Evolutionary conservation across 2,329 filamentous ascomycete species (phyloP).

Genomic region (Grosmannia clavigera): DNA sequence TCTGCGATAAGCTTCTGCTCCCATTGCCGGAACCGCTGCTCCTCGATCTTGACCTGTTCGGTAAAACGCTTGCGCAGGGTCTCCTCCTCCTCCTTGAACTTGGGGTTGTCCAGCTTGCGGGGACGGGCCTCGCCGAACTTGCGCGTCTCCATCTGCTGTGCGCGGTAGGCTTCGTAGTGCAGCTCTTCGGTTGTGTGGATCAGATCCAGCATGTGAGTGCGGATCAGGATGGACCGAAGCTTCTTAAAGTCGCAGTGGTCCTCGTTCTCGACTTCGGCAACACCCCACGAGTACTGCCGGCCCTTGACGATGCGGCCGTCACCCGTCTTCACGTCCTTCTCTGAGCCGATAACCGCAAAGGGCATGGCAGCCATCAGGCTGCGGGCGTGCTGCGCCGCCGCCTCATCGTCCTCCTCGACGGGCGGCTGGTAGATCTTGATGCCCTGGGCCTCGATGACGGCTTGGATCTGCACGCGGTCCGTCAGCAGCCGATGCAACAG

Average conservation of each 20-base stretch:
- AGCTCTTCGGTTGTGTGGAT: slow-evolving; percentile 99
- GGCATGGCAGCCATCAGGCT: slow-evolving; percentile 95
- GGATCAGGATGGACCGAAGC: slow-evolving; percentile 94
- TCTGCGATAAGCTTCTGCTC: slow-evolving; percentile 99
- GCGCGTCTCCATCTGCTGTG: slow-evolving; percentile 98
- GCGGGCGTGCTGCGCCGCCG: slow-evolving; percentile 86
- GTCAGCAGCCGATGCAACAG: neutral
- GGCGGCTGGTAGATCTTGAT: slow-evolving; percentile 99
- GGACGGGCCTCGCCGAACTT: slow-evolving; percentile 98
- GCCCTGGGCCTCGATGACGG: slow-evolving; percentile 92
- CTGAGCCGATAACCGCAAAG: slow-evolving; percentile 95
- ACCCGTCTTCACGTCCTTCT: slow-evolving; percentile 96
- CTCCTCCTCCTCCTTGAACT: slow-evolving; percentile 99
- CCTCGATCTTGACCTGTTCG: slow-evolving; percentile 99
- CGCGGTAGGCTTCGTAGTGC: slow-evolving; percentile 98
- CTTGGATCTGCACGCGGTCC: slow-evolving; percentile 49
- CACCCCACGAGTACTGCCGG: slow-evolving; percentile 97
- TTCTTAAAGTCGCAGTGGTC: slow-evolving; percentile 99
- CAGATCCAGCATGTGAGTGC: slow-evolving; percentile 98
- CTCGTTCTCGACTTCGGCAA: slow-evolving; percentile 98
- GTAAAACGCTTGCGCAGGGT: slow-evolving; percentile 97
- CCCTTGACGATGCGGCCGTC: slow-evolving; percentile 98
- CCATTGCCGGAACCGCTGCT: slow-evolving; percentile 98
- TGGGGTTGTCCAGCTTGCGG: slow-evolving; percentile 98
- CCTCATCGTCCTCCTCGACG: slow-evolving; percentile 95